A percentile compares a stretch with the other conserved stretches of the same genome.
phyloP scores from a whole-genome alignment of 768 basidiomycete genomes.

The Suillus plorans region DNA sequence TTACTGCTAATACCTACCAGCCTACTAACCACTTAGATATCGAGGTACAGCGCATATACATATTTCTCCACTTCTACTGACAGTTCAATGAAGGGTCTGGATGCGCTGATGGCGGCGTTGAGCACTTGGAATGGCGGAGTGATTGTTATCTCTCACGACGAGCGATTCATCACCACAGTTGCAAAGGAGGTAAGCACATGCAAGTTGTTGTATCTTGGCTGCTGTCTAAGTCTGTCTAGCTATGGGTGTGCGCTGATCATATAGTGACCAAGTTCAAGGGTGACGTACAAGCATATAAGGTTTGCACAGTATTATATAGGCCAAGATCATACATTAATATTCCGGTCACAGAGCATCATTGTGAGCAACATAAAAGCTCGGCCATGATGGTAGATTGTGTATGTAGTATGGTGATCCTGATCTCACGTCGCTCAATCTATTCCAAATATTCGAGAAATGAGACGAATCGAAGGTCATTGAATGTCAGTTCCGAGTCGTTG shows the following conservation, averaged over 20 bases:
- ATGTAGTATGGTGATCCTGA: neutral
- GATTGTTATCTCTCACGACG: slow-evolving; percentile 94
- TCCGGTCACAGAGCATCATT: slow-evolving; percentile 59
- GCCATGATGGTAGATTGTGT: slow-evolving; percentile 33
- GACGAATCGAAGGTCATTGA: neutral
- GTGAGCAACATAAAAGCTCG: slow-evolving; percentile 68
- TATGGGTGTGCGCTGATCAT: slow-evolving; percentile 91
- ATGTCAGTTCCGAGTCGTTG: neutral
- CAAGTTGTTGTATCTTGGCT: slow-evolving; percentile 2
- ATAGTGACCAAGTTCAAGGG: slow-evolving; percentile 83
- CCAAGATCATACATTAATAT: slow-evolving; percentile 10
- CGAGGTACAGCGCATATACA: slow-evolving; percentile 46
- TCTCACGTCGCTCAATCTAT: neutral
- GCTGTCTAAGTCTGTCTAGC: slow-evolving; percentile 39
- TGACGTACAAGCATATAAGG: slow-evolving; percentile 93
- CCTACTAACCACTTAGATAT: slow-evolving; percentile 97
- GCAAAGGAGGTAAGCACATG: slow-evolving; percentile 63
- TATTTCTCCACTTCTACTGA: slow-evolving; percentile 11
- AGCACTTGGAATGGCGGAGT: slow-evolving; percentile 86
- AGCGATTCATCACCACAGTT: slow-evolving; percentile 89
- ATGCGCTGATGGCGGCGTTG: slow-evolving; percentile 87
- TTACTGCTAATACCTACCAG: slow-evolving; percentile 33
- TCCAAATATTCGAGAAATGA: neutral
- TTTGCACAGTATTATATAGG: slow-evolving; percentile 22
- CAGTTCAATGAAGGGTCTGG: slow-evolving; percentile 69